A percentile compares a stretch with the other conserved stretches of the same genome.
Conservation (phyloP, 306 rosid genomes). For the Fragaria iinumae region DNA sequence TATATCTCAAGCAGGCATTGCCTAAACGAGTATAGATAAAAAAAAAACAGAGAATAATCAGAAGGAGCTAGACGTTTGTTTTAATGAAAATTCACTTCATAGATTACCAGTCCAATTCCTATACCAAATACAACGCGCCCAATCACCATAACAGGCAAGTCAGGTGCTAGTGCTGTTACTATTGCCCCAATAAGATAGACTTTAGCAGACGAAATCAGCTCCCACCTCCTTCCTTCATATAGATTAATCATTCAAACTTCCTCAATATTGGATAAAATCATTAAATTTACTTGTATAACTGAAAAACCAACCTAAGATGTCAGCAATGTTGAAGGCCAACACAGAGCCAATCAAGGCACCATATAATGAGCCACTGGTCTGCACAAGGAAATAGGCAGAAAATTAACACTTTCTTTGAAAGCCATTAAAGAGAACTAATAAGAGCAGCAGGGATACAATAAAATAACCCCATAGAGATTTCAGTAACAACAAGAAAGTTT, state of each 20-base stretch:
- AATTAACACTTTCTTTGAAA: constrained; percentile 17
- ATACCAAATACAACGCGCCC: constrained; percentile 75
- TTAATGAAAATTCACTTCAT: not conserved
- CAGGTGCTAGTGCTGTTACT: constrained; percentile 69
- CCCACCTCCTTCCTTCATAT: constrained; percentile 78
- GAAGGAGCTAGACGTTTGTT: not conserved
- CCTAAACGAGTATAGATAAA: constrained; percentile 43
- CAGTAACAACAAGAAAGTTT: constrained; percentile 18
- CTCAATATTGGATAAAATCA: constrained; percentile 22
- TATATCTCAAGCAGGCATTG: constrained; percentile 48
- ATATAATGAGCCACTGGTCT: constrained; percentile 96
- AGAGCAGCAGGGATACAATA: not conserved
- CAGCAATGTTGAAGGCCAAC: constrained; percentile 84
- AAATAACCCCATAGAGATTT: constrained; percentile 15
- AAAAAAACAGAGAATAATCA: constrained; percentile 4
- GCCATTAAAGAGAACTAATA: not conserved
- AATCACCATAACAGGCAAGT: constrained; percentile 60
- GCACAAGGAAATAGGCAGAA: constrained; percentile 38
- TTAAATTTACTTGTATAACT: constrained; percentile 19
- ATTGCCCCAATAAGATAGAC: constrained; percentile 83
- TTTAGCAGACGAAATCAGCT: constrained; percentile 63
- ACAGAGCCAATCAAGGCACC: constrained; percentile 94
- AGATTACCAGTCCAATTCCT: constrained; percentile 91
- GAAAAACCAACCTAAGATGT: constrained; percentile 64
- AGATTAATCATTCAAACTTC: constrained; percentile 31